Base-by-base conservation (phyloP, 768 basidiomycete species). In the Lentinula raphanica region DNA sequence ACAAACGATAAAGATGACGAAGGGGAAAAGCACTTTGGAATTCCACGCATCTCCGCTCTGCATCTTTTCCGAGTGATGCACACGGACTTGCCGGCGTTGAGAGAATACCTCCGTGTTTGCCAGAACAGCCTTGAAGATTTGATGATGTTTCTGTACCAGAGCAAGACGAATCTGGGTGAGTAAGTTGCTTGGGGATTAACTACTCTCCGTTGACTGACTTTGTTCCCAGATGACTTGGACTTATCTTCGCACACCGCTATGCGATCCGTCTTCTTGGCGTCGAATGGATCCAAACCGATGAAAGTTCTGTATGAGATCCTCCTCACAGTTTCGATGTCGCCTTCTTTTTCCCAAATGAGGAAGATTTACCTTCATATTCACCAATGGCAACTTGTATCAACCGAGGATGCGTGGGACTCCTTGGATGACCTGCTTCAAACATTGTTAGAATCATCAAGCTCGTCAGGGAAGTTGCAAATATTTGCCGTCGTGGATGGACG, bases 231-330 rank as follows among this genome's bases (percentile, higher is more conserved):
- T 17, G 49, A 50, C 13, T 36, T 50, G 19, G 31, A 50, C 29
- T 35, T 50, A 6, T 50, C 49, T 8, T 17, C 29, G 17, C 49
- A 50, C 21, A 50, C 29, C 31, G 49, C 19, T 19, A 29, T 50
- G 29, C 49, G 49, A 32, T 32, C 49, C 4, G n/a, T 50, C 29
- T 50, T 19, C 21, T 35, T 50, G 29, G 49, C 49, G 49, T 50
- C 49, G n/a, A 50, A 50, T 19, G 49, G 49, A 19, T 21, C 49
- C n/a, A 50, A 35, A n/a, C 49, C 49, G 13, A 50, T 50, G 49
- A 29, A 35, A n/a, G 49, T 50, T 12, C 21, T 50, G 49, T 19
- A 32, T 35, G 49, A 50, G 19, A 50, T 50, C 29, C 49, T 50
- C 28, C 36, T 19, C 7, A 50, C 49, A 29, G 17, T 35, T 19